Percentiles rank a stretch among this genome's conserved stretches.
phyloP scores from a whole-genome alignment of 305 asterid genomes.

The Fraxinus ornus region DNA sequence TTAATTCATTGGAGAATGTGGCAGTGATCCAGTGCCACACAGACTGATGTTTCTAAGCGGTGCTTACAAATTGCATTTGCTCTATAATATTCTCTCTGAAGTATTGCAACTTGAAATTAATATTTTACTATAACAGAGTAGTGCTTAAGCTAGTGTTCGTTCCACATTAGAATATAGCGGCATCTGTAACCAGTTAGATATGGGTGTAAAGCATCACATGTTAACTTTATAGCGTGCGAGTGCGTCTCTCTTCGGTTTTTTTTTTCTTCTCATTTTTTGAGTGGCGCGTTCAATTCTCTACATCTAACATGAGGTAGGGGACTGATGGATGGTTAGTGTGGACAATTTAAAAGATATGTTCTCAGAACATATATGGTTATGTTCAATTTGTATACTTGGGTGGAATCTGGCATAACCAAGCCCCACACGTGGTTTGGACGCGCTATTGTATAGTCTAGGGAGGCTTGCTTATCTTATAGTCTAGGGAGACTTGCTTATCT shows the following conservation, averaged over 20 bases:
- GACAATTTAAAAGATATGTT: too few species aligned
- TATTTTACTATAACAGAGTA: neutral
- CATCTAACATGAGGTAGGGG: too few species aligned
- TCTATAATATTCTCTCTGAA: neutral
- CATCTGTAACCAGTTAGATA: neutral
- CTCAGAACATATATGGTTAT: neutral
- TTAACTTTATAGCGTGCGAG: neutral
- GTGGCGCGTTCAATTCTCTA: too few species aligned
- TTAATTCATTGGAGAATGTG: neutral
- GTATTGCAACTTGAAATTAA: neutral
- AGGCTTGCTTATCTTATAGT: too few species aligned
- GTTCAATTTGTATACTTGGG: neutral
- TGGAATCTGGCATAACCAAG: neutral
- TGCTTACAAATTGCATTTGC: neutral
- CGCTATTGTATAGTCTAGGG: neutral
- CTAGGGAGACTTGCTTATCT: neutral
- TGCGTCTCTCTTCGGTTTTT: neutral
- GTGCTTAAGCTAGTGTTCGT: neutral
- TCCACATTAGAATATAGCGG: neutral
- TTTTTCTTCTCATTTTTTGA: too few species aligned
- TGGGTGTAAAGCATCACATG: neutral
- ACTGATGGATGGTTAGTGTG: too few species aligned
- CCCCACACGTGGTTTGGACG: neutral
- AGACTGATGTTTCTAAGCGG: neutral
- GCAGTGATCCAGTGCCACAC: too few species aligned